Conservation (phyloP, 176 grass and related monocot species). For the Canna indica region DNA sequence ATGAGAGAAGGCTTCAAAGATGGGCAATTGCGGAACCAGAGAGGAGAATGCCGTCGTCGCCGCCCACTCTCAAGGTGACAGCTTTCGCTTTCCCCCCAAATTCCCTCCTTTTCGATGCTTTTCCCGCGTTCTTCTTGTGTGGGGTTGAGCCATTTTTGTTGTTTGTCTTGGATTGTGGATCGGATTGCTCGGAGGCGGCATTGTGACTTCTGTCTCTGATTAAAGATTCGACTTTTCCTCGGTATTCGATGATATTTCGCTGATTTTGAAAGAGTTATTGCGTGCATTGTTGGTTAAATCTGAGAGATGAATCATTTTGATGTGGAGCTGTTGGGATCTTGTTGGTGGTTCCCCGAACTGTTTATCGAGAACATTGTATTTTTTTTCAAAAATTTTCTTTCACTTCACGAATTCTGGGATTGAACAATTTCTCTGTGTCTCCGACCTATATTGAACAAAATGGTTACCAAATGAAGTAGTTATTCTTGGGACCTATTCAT, state of each 20-base stretch:
- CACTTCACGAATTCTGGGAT: background rate
- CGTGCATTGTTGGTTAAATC: background rate
- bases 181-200: background rate
- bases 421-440: background rate
- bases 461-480: too few species aligned
- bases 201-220: background rate
- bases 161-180: background rate
- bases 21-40: constrained; percentile 94
- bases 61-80: constrained; percentile 80
- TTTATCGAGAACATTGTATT: background rate
- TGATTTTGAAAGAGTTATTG: background rate
- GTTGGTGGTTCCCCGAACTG: background rate
- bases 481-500: background rate
- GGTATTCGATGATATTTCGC: too few species aligned
- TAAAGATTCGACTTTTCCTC: background rate
- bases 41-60: constrained; percentile 99
- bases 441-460: background rate
- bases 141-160: constrained; percentile 3
- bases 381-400: background rate
- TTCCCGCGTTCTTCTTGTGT: background rate
- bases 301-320: background rate
- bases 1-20: constrained; percentile 56
- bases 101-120: constrained; percentile 4
- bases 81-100: constrained; percentile 5
- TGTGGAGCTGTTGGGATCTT: background rate